Conservation (phyloP, 2,329 filamentous ascomycete genomes). For the Penicillium hesseltinei region DNA sequence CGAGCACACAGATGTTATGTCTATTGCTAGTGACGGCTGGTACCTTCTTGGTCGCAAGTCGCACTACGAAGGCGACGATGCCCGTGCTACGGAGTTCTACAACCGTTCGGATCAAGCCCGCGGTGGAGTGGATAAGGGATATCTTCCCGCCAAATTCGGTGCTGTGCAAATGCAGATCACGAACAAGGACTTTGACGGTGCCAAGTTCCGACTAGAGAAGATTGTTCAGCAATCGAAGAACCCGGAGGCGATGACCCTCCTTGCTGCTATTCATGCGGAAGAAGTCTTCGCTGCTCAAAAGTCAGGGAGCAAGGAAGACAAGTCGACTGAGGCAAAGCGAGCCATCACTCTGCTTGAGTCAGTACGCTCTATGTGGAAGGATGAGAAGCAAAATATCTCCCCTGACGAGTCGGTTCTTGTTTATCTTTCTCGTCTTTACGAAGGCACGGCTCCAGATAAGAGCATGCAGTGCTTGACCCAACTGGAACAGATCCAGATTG, state of each 20-base stretch:
- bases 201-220: slow-evolving; percentile 91
- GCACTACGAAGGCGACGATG: slow-evolving; percentile 73
- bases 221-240: slow-evolving; percentile 81
- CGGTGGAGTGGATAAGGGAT: slow-evolving; percentile 86
- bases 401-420: slow-evolving; percentile 85
- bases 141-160: slow-evolving; percentile 91
- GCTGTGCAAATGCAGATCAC: slow-evolving; percentile 83
- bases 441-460: slow-evolving; percentile 80
- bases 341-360: slow-evolving; percentile 80
- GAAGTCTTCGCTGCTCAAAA: slow-evolving; percentile 82
- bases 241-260: slow-evolving; percentile 84
- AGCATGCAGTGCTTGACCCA: slow-evolving; percentile 88
- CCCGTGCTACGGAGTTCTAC: slow-evolving; percentile 81
- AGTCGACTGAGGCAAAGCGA: slow-evolving; percentile 78
- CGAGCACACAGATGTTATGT: slow-evolving; percentile 92
- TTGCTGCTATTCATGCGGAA: slow-evolving; percentile 90
- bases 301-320: slow-evolving; percentile 83
- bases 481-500: slow-evolving; percentile 85
- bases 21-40: slow-evolving; percentile 96
- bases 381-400: slow-evolving; percentile 77
- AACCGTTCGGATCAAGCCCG: slow-evolving; percentile 85
- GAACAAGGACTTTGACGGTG: slow-evolving; percentile 81
- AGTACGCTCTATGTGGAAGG: slow-evolving; percentile 86
- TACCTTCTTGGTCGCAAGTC: slow-evolving; percentile 90
- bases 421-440: slow-evolving; percentile 88